Conservation (phyloP, 2,329 filamentous ascomycete genomes). For the Reticulascus tulasneorum region DNA sequence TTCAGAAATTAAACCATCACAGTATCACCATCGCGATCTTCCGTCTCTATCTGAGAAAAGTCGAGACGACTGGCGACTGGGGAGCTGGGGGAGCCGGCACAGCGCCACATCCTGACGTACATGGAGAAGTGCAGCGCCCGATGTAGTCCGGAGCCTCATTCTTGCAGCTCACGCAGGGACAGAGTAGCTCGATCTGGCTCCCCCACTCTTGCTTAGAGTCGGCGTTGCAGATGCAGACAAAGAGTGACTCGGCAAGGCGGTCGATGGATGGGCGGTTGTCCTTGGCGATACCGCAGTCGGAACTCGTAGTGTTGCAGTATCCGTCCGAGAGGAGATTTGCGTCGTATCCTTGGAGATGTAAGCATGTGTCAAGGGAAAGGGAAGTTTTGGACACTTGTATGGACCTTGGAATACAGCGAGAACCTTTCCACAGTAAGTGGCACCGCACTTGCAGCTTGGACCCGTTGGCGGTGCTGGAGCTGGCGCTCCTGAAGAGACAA, state of each 20-base stretch:
- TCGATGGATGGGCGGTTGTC: constrained; percentile 26
- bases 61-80: too few relatives aligned
- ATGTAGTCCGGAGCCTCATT: constrained; percentile 34
- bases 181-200: constrained; percentile 31
- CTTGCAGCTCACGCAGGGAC: constrained; percentile 33
- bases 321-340: constrained; percentile 25
- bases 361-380: not conserved
- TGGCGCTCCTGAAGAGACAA: not conserved
- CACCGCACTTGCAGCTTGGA: constrained; percentile 35
- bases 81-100: not conserved
- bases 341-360: constrained; percentile 8
- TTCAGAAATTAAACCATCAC: too few relatives aligned
- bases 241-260: constrained; percentile 24
- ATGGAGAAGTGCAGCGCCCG: constrained; percentile 34
- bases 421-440: constrained; percentile 37
- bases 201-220: constrained; percentile 30
- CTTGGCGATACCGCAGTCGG: constrained; percentile 25
- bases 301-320: constrained; percentile 34
- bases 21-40: too few relatives aligned
- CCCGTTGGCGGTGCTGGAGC: constrained; percentile 4
- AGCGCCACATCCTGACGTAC: constrained; percentile 28
- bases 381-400: not conserved
- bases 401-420: constrained; percentile 21
- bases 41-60: too few relatives aligned
- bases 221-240: constrained; percentile 32